Conservation (phyloP, 1,284 basidiomycete species). For the Sporisorium iseilematis-ciliati region DNA sequence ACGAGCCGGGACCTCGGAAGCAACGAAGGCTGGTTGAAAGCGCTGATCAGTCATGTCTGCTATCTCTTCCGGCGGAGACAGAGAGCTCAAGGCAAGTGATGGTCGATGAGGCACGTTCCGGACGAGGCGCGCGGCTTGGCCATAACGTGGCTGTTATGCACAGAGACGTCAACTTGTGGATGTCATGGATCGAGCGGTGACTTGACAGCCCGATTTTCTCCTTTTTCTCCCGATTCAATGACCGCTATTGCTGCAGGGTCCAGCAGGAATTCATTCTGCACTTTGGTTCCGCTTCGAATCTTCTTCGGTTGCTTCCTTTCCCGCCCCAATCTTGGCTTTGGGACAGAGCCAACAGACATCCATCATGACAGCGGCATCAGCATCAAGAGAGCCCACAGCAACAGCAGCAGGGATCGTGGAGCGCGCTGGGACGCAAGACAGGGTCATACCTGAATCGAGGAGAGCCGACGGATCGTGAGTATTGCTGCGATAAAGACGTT, state of each 20-base stretch:
- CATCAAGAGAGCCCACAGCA: conserved; percentile 75
- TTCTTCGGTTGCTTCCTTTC: not conserved
- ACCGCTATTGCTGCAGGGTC: conserved; percentile 16
- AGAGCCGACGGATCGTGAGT: conserved; percentile 90
- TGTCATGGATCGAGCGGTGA: not conserved
- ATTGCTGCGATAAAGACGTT: not conserved
- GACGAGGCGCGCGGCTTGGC: conserved; percentile 21
- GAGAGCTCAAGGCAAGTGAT: not conserved
- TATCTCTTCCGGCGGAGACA: not conserved
- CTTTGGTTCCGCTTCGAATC: not conserved
- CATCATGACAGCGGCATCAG: conserved; percentile 15
- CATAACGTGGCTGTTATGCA: conserved; percentile 3
- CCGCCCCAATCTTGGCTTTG: not conserved
- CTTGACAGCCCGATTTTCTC: not conserved
- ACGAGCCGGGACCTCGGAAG: not conserved
- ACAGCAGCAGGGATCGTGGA: conserved; percentile 83
- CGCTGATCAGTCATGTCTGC: conserved; percentile 16
- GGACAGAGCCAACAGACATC: not conserved
- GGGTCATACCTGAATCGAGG: conserved; percentile 85
- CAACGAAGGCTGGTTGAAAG: not conserved
- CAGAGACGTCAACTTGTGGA: conserved; percentile 4
- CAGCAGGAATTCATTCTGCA: conserved; percentile 10
- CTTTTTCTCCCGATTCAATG: not conserved
- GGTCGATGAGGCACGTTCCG: conserved; percentile 18
- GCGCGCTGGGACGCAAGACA: conserved; percentile 83